Evolutionary conservation across 306 rosid species (phyloP).

Genomic region (Hippophae tibetana): DNA sequence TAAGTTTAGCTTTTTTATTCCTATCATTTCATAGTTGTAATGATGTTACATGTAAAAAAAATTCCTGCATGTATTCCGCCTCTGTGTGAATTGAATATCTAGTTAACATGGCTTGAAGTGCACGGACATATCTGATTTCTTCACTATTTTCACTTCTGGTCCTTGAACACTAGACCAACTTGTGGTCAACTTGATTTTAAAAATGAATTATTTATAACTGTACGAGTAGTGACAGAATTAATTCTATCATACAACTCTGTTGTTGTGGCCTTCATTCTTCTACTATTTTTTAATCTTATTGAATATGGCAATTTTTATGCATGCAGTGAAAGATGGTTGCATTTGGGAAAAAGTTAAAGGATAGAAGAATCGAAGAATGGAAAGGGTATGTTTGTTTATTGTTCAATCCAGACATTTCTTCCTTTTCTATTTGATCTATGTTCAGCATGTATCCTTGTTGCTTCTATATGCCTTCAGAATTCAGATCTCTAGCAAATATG

Average conservation of each 20-base stretch:
- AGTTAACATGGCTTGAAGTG: too few species aligned
- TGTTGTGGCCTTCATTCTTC: constrained; percentile 3
- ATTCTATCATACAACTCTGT: neutral
- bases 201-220: neutral
- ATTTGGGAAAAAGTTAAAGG: constrained; percentile 95
- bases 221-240: too few species aligned
- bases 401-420: neutral
- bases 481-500: neutral
- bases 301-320: constrained; percentile 1
- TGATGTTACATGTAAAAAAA: too few species aligned
- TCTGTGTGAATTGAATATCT: too few species aligned
- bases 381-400: constrained; percentile 47
- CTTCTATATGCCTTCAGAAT: neutral
- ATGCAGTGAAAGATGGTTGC: constrained; percentile 78
- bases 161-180: neutral
- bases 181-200: neutral
- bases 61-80: too few species aligned
- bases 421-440: neutral
- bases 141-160: neutral
- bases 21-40: too few species aligned
- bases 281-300: constrained; percentile 10
- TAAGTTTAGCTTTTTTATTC: too few species aligned
- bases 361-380: constrained; percentile 86
- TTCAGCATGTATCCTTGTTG: neutral
- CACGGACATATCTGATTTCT: neutral